A percentile compares a stretch with the other conserved stretches of the same genome.
Evolutionary conservation across 2,329 filamentous ascomycete genomes (phyloP).

Genomic region (Neonectria ditissima): DNA sequence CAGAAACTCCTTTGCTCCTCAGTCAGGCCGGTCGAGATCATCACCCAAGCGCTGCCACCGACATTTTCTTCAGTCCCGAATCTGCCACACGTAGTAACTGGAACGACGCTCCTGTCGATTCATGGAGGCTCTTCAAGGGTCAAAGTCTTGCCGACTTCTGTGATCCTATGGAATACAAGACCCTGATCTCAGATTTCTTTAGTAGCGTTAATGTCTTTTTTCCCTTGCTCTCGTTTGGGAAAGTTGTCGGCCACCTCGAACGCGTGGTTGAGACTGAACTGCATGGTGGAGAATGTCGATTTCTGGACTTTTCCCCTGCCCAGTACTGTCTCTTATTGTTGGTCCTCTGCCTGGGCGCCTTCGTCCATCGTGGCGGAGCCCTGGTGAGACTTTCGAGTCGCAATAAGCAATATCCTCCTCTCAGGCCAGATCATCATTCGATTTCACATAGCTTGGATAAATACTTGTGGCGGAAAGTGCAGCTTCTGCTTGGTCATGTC

Average conservation of each 20-base stretch:
- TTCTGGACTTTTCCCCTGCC: neutral
- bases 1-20: too few relatives aligned
- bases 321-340: constrained; percentile 20
- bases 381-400: too few relatives aligned
- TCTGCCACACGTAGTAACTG: neutral
- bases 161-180: neutral
- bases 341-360: constrained; percentile 17
- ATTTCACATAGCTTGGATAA: neutral
- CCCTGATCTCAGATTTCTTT: constrained; percentile 36
- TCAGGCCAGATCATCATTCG: neutral
- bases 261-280: neutral
- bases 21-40: neutral
- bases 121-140: constrained; percentile 27
- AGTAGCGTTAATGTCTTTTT: constrained; percentile 45
- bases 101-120: neutral
- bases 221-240: constrained; percentile 14
- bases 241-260: constrained; percentile 5
- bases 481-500: constrained; percentile 35
- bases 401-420: neutral
- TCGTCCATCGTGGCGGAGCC: neutral
- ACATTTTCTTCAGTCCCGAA: constrained; percentile 27
- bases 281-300: neutral
- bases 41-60: constrained; percentile 16
- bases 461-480: constrained; percentile 41
- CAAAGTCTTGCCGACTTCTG: neutral